phyloP scores from a whole-genome alignment of 352 stramenopile species.

The Phytophthora uliginosa region DNA sequence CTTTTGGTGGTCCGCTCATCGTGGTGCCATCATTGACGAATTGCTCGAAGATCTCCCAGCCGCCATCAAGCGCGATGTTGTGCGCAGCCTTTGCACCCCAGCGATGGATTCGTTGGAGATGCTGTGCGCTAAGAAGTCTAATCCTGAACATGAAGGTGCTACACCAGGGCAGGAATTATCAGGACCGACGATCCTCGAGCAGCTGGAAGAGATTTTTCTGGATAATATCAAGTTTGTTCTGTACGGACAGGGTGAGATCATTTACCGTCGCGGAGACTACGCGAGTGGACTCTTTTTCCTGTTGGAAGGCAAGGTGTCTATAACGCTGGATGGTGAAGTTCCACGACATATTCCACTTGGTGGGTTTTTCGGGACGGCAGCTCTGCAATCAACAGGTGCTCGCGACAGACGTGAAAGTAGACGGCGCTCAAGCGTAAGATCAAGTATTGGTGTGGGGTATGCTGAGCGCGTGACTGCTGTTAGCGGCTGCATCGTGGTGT shows the following conservation, averaged over 20 bases:
- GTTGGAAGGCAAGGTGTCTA: conserved; percentile 53
- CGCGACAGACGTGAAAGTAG: conserved; percentile 13
- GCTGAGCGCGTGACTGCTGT: conserved; percentile 53
- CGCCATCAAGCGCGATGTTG: conserved; percentile 68
- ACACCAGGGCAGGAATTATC: conserved; percentile 3
- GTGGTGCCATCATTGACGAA: conserved; percentile 70
- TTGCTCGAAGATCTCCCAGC: conserved; percentile 62
- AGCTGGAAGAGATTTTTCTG: conserved; percentile 59
- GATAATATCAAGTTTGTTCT: conserved; percentile 71
- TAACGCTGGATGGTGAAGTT: conserved; percentile 32
- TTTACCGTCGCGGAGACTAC: conserved; percentile 66
- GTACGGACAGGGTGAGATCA: conserved; percentile 69
- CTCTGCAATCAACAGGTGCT: conserved; percentile 26
- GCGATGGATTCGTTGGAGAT: conserved; percentile 55
- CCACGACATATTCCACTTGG: conserved; percentile 48
- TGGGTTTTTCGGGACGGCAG: conserved; percentile 59
- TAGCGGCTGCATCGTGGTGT: conserved; percentile 68
- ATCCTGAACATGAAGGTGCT: background rate
- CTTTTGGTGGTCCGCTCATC: conserved; percentile 77
- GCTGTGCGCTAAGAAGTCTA: conserved; percentile 27
- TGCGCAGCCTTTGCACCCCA: conserved; percentile 64
- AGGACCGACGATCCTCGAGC: conserved; percentile 21
- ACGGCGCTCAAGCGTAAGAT: conserved; percentile 14
- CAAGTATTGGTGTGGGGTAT: conserved; percentile 34
- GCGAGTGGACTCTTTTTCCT: conserved; percentile 61